Conservation (phyloP, 805 yeast species). For the Kregervanrija pseudodelftensis region DNA sequence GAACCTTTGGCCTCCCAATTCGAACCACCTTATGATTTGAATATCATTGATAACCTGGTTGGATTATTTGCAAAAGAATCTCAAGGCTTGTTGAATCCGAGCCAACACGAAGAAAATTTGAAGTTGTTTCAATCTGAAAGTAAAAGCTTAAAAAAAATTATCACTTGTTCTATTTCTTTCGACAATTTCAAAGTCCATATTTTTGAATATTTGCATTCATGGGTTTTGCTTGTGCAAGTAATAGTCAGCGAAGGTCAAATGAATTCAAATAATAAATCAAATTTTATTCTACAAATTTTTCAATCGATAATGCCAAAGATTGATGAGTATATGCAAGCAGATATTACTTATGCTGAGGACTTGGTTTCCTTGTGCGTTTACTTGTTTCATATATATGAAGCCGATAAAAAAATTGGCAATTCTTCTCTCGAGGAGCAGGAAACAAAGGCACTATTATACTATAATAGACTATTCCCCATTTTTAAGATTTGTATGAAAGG, state of each 20-base stretch:
- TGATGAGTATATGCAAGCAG: slow-evolving; percentile 62
- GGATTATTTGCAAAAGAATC: slow-evolving; percentile 21
- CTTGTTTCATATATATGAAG: slow-evolving; percentile 55
- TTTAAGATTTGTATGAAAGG: slow-evolving; percentile 73
- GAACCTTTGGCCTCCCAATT: slow-evolving; percentile 10
- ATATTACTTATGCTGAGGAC: slow-evolving; percentile 64
- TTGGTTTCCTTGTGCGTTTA: slow-evolving; percentile 70
- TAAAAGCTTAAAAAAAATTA: slow-evolving; percentile 27
- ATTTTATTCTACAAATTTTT: slow-evolving; percentile 69
- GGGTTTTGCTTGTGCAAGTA: slow-evolving; percentile 77
- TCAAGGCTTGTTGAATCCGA: slow-evolving; percentile 15
- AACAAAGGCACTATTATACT: slow-evolving; percentile 31
- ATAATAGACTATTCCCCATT: slow-evolving; percentile 52
- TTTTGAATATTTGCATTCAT: slow-evolving; percentile 60
- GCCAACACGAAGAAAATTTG: slow-evolving; percentile 10
- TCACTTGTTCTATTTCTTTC: slow-evolving; percentile 40
- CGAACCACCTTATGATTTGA: slow-evolving; percentile 33
- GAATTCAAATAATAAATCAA: slow-evolving; percentile 37
- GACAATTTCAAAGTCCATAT: slow-evolving; percentile 46
- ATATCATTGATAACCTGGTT: slow-evolving; percentile 29
- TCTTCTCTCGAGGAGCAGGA: slow-evolving; percentile 26
- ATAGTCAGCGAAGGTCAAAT: slow-evolving; percentile 58
- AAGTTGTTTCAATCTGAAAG: slow-evolving; percentile 18
- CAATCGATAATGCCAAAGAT: slow-evolving; percentile 72
- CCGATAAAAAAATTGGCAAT: slow-evolving; percentile 24